Evolutionary conservation across 164 flowering plant species (phyloP), one percentile per base, ranked within the genome.

Genomic region (Umbellularia californica): DNA sequence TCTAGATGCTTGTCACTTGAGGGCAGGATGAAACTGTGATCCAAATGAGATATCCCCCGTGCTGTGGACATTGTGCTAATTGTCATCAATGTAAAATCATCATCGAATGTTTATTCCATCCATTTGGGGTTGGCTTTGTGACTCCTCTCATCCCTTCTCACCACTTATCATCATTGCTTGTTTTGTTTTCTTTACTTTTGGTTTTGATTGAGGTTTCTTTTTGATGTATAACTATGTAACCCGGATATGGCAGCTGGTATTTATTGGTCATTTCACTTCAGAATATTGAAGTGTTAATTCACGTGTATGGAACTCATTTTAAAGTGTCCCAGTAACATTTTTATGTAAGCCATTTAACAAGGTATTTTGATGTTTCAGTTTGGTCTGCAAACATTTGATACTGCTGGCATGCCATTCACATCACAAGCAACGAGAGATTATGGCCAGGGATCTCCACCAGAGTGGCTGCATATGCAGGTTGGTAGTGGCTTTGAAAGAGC

Each of bases 381-480:
- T 68, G 82, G 79, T 52, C 72, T 80, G 27, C 90, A 83, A 65
- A 76, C 90, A 70, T 87, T 85, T 78, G 95, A 93, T 77, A 80
- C 85, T 41, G 67, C 88, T 58, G 88, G 85, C 50, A 83, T 88
- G 87, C 75, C 88, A 58, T 94, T 83, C 79, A 84, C 82, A 50
- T 69, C 92, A 14, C 98, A 90, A 83, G 81, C 85, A 75, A 70
- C 87, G 7, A 86, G 89, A 70, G 95, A 90, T 71, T 88, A 88
- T 82, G 83, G 77, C 58, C 89, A 80, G 74, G 92, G 88, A 73
- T 78, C 90, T 33, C 86, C 87, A 72, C 76, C 85, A 0, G 92
- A 90, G 70, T 90, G 96, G 94, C 85, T 95, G 68, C 97, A 91
- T 75, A 93, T 92, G 98, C 98, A 92, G 81, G 79, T 89, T 64